Base-by-base conservation (phyloP, 805 yeast genomes). In the Saccharomycopsis vini region DNA sequence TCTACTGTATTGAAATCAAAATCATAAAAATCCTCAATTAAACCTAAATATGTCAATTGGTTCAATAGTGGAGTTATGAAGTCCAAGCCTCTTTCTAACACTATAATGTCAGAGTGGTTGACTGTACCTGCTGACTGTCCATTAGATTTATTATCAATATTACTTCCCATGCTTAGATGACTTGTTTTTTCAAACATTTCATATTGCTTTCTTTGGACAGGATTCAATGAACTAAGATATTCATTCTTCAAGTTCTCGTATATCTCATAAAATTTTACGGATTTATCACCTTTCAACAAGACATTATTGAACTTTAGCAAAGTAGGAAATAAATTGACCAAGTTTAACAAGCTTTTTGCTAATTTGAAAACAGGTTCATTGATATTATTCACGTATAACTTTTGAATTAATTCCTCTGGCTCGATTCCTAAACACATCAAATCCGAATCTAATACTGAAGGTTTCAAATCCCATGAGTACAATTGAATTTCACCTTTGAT, bases 41-140 rank as follows among this genome's bases (percentile, higher is more conserved):
- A 65, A 0, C 97, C 98, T 15, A 74, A 67, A 58, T 89, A 90
- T 2, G 87, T 83, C 53, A 89, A 62, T 54, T 89, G 97, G 21
- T 79, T 75, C 43, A 87, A 62, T 9, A 86, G 54, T 1, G 87
- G 80, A 1, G 95, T 76, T 3, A 83, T 59, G 35, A 75, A 70
- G 61, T 90, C 98, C 23, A 80, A 59, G 42, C 79, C 75, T 39
- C 98, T 66, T 56, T 90, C 97, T 18, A 90, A 56, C 1, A 89
- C 79, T 4, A 90, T 68, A 23, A 89, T 62, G 55, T 90, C 94
- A 41, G n/a, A n/a, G n/a, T n/a, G n/a, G n/a, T n/a, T n/a, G n/a
- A n/a, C n/a, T n/a, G n/a, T n/a, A n/a, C n/a, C n/a, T n/a, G n/a
- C n/a, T n/a, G n/a, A n/a, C n/a, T n/a, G n/a, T n/a, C n/a, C n/a